Evolutionary conservation across 306 rosid species (phyloP), one percentile per base, ranked within the genome.

Genomic region (Mimosa pudica): DNA sequence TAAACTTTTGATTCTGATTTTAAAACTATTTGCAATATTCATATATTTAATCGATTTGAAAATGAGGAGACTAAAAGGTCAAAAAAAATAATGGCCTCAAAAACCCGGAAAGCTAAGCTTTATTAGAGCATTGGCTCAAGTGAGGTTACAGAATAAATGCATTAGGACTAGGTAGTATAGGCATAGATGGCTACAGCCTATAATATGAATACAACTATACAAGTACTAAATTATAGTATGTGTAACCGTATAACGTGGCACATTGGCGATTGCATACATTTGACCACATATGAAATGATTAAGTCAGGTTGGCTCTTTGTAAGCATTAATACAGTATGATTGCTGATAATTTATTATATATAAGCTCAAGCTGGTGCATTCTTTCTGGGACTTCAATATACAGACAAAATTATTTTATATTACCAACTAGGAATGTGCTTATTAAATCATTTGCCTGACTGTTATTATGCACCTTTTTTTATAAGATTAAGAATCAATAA

Each of bases 231-330:
- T 16, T n/a, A 69, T 78, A 52, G n/a, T 67, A 2, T 13, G 42
- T 68, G 12, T 30, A 8, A 47, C 55, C 32, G 71, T 79, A 71
- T 10, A 70, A 46, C 48, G 57, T 46, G 81, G 77, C 30, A 44
- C 73, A 68, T 76, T 61, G 72, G 51, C 73, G 73, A n/a, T 61
- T 33, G 74, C 74, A 71, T 48, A 61, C 71, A 61, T 76, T 38
- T 69, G 55, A 70, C 18, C 18, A 32, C 41, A 18, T 70, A 64
- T 74, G 13, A 57, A 57, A 18, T 57, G 68, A 81, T 75, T 10
- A 57, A 69, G 72, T 77, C 52, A 71, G 69, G 81, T 51, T 77
- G 74, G 60, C 54, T 76, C 57, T 62, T 71, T 42, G 75, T 66
- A 63, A 62, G 46, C 75, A 24, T 24, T 24, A 62, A 74, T 51